Conservation (phyloP, 331 rosid species). For the Malus hybrid region DNA sequence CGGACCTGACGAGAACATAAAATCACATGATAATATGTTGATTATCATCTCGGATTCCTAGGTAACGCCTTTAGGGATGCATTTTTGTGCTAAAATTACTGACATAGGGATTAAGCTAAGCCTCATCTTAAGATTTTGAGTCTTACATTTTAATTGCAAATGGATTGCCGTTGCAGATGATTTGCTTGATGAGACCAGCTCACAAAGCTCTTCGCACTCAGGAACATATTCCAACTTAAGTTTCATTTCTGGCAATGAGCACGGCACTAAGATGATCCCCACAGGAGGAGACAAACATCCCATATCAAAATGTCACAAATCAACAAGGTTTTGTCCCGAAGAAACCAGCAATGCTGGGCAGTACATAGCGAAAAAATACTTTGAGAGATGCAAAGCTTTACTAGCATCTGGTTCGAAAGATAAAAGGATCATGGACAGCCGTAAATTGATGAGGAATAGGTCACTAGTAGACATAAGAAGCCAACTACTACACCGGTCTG, state of each 20-base stretch:
- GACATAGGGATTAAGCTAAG: not conserved
- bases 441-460: slow-evolving; percentile 48
- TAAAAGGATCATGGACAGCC: slow-evolving; percentile 31
- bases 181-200: slow-evolving; percentile 54
- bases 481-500: slow-evolving; percentile 59
- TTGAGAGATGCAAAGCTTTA: slow-evolving; percentile 30
- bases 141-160: slow-evolving; percentile 10
- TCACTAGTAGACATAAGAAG: slow-evolving; percentile 70
- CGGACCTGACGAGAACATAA: not conserved
- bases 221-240: slow-evolving; percentile 58
- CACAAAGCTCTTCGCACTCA: slow-evolving; percentile 60
- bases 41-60: not conserved
- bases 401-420: slow-evolving; percentile 27
- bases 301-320: slow-evolving; percentile 38
- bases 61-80: not conserved
- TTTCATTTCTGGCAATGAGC: slow-evolving; percentile 37
- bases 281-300: slow-evolving; percentile 34
- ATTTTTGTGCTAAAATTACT: not conserved
- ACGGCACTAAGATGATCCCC: slow-evolving; percentile 23
- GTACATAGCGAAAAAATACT: slow-evolving; percentile 4
- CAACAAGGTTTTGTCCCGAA: slow-evolving; percentile 42
- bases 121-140: slow-evolving; percentile 1
- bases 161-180: slow-evolving; percentile 51
- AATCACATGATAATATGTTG: not conserved
- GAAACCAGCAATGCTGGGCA: slow-evolving; percentile 26